Base-by-base conservation (phyloP, 1,284 basidiomycete genomes). In the Ceratobasidium sp. region DNA sequence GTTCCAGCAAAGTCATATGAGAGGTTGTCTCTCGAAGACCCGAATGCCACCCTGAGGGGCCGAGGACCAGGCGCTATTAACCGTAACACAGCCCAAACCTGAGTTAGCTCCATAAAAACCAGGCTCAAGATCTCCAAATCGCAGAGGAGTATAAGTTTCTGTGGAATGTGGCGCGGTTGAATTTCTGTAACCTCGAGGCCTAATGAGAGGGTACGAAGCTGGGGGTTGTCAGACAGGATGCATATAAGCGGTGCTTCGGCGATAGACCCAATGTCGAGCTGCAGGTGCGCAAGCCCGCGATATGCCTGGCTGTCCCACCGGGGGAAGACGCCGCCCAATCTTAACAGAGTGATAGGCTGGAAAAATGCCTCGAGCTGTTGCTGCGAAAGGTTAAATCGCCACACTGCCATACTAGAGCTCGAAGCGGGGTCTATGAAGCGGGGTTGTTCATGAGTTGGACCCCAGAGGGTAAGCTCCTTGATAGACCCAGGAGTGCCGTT, bases 61-160 rank as follows among this genome's bases (percentile, higher is more conserved):
- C 29, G 16, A 13, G 66, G 58, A 19, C 66, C 37, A 22, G 66
- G 53, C 4, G 66, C 53, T 19, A 69, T 43, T 11, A 69, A 16
- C 24, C 51, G 34, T 1, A 69, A 49, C n/a, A 69, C 8, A n/a
- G 19, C 7, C n/a, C 24, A 31, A 14, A 24, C 1, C 2, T 41
- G 31, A 13, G 5, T 14, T 11, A 29, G 19, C 4, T 14, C 13
- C 58, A 34, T 37, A 39, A n/a, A 14, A 6, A 59, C 11, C 19
- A 11, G 7, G 19, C 37, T 61, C 58, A n/a, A 61, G 58, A 14
- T 61, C 8, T 29, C 24, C 27, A n/a, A 61, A 24, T 3, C 58
- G 58, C 13, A 61, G 31, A 14, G 37, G 31, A 2, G 58, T 3
- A 37, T 5, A 61, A 37, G 37, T 2, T 37, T 2, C 58, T 29